Conservation (phyloP, 1,284 basidiomycete species). For the Malassezia obtusa region DNA sequence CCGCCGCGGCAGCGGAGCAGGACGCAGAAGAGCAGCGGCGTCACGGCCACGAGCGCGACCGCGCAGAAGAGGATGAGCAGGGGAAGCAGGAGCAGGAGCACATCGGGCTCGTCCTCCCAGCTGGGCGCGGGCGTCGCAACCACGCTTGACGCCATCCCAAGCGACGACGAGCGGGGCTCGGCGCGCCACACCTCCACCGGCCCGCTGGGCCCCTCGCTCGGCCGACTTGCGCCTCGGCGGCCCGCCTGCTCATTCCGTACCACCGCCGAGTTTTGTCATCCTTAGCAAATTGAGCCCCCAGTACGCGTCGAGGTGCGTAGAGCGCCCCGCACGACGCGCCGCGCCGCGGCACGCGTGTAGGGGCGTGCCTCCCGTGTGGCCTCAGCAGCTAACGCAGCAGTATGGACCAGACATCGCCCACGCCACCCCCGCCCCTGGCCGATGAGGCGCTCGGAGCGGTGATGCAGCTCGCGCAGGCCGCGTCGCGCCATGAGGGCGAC, state of each 20-base stretch:
- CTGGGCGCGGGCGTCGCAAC: background rate
- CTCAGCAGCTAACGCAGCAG: background rate
- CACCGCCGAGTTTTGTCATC: conserved; percentile 18
- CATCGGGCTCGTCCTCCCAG: background rate
- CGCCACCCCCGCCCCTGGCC: conserved; percentile 14
- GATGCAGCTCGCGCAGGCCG: conserved; percentile 17
- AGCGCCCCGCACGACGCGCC: background rate
- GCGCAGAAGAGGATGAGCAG: conserved; percentile 78
- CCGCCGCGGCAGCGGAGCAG: conserved; percentile 29
- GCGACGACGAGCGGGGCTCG: background rate
- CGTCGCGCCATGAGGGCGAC: conserved; percentile 12
- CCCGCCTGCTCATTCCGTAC: background rate
- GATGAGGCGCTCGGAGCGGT: conserved; percentile 18
- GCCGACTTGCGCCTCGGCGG: background rate
- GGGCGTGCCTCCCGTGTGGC: too few species aligned
- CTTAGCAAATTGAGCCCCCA: conserved; percentile 17
- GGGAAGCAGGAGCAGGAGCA: conserved; percentile 47
- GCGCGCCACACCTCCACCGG: background rate
- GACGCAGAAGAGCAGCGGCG: conserved; percentile 33
- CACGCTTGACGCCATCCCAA: background rate
- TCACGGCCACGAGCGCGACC: conserved; percentile 56
- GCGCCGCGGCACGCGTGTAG: background rate
- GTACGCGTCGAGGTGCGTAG: conserved; percentile 5
- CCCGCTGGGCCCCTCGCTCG: background rate
- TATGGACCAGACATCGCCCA: conserved; percentile 15